Evolutionary conservation across 345 rosid species (phyloP), one percentile per base, ranked within the genome.

Genomic region (Camelina laxa): DNA sequence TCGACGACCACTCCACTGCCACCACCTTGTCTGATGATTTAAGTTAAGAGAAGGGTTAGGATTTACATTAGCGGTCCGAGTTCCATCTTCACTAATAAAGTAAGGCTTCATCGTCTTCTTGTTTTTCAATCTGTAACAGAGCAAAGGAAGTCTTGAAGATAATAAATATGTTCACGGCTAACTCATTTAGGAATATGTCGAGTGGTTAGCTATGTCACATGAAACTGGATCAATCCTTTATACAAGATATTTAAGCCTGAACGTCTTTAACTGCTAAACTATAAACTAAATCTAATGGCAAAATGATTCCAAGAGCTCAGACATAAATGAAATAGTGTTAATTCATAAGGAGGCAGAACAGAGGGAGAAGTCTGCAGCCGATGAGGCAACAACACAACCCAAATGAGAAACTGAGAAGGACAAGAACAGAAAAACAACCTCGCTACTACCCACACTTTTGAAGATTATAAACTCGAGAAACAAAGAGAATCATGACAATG

Each of bases 21-120:
- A 16, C 77, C 45, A 3, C 19, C 36, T 55, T 44, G 19, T 44
- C 56, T 39, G 54, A 10, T 41, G 61, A 54, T 16, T 50, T 14
- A 63, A 63, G 76, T 63, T 54, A 50, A 63, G 47, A 44, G 30
- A 53, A 42, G 70, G 59, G 64, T 73, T 42, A 41, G 70, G 70
- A 56, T 73, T 63, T 73, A 63, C 64, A 63, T 36, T 45, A 47
- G 56, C 16, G 44, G 60, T 24, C 69, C 24, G 13, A 62, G 54
- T 59, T 58, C 22, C 42, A 58, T 58, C 42, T 58, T 58, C 60
- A 56, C 60, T 55, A 19, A 55, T 7, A 27, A 57, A 1, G 4
- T 42, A 53, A 54, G 48, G 44, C 45, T 53, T 63, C 65, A 30
- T 54, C 48, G 55, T 64, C 70, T 44, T 22, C 61, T 53, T 50